Percentiles rank a stretch among this genome's conserved stretches.
Evolutionary conservation across 495 filamentous ascomycete species (phyloP).

Genomic region (Pseudomonodictys pantanalensis): DNA sequence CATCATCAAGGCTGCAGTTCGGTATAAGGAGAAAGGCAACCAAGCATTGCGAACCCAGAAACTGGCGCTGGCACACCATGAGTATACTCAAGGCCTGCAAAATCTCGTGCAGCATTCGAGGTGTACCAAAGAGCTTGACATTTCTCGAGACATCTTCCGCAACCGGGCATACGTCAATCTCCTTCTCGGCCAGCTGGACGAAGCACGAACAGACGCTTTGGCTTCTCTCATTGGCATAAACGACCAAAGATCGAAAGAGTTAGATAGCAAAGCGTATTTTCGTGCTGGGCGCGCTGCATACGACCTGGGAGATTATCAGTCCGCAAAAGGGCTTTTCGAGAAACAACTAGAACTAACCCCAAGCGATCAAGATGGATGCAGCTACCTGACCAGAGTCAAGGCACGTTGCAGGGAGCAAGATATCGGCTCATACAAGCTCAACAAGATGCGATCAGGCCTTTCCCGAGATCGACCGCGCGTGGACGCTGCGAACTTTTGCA

Average conservation of each 20-base stretch:
- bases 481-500: slow-evolving; percentile 38
- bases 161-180: slow-evolving; percentile 35
- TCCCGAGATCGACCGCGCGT: slow-evolving; percentile 34
- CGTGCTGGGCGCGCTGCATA: slow-evolving; percentile 33
- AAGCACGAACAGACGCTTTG: slow-evolving; percentile 39
- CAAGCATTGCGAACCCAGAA: slow-evolving; percentile 35
- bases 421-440: slow-evolving; percentile 13
- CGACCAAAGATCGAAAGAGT: slow-evolving; percentile 34
- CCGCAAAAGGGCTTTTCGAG: slow-evolving; percentile 15
- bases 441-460: slow-evolving; percentile 33
- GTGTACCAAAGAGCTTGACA: slow-evolving; percentile 3
- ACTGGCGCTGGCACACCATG: slow-evolving; percentile 33
- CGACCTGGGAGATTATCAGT: slow-evolving; percentile 23
- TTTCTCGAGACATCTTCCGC: slow-evolving; percentile 23
- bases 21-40: slow-evolving; percentile 42
- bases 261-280: slow-evolving; percentile 34
- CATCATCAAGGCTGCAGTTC: slow-evolving; percentile 31
- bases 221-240: slow-evolving; percentile 33
- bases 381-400: slow-evolving; percentile 11
- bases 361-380: slow-evolving; percentile 20
- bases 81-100: slow-evolving; percentile 40
- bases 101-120: not conserved
- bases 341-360: slow-evolving; percentile 18
- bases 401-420: slow-evolving; percentile 13
- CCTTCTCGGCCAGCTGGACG: slow-evolving; percentile 37